Evolutionary conservation across 352 stramenopile genomes (phyloP), one percentile per base, ranked within the genome.

Genomic region (Phytopythium montanum): DNA sequence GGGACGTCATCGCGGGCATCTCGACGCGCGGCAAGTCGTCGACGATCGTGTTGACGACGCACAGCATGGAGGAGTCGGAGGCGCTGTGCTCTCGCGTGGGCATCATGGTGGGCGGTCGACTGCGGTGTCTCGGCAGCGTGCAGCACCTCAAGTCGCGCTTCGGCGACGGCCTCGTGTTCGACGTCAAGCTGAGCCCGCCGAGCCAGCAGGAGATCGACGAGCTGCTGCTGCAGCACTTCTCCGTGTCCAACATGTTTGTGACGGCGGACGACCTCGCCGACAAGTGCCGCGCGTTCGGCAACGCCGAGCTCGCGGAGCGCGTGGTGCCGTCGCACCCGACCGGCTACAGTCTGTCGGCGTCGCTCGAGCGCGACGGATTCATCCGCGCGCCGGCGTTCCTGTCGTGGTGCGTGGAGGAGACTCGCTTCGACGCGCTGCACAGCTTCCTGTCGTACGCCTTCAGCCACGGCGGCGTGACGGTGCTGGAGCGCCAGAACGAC

Each of bases 71-170:
- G 62, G 93, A 98, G 61, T 86, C 76, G 16, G 93, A 98, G 57
- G 80, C 79, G n/a, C 65, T 98, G 16, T 97, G 90, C 59, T 85
- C 88, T 10, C 80, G 89, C 25, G 91, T 98, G 28, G 93, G 81
- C 31, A 98, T 98, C 63, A 96, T 98, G 75, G 79, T 88, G 1
- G 79, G 74, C 8, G 78, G 78, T 41, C 73, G 75, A 13, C 59
- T 88, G 25, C 75, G 71, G 6, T 88, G 81, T 45, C 62, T 92
- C 3, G 88, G 89, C 18, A 94, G 61, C 45, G 65, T 85, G 13
- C 79, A 98, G 75, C 91, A 98, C 68, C 72, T 99, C 60, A 99
- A 98, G 75, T 88, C 72, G 64, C 90, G 91, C 21, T 98, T 98
- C 62, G 96, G 95, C 31, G 71, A 96, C 39, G 96, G 93, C 3